A percentile compares a stretch with the other conserved stretches of the same genome.
phyloP scores from a whole-genome alignment of 305 asterid genomes.

The Salvia sclarea region DNA sequence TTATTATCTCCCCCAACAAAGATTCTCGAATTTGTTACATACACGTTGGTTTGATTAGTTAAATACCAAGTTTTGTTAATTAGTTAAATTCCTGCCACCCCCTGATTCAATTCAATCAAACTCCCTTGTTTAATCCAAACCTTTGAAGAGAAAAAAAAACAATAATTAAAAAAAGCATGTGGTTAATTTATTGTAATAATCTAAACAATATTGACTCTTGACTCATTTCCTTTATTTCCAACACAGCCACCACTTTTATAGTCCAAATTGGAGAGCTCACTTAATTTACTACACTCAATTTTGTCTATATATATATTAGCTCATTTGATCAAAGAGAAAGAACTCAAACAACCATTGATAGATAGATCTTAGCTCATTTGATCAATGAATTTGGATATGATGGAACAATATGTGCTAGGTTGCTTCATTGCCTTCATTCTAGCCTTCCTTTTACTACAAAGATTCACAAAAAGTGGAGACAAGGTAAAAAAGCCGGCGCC shows the following conservation, averaged over 20 bases:
- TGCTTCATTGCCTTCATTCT: slow-evolving; percentile 35
- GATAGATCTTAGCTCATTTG: not conserved
- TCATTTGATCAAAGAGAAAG: not conserved
- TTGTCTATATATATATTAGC: not conserved
- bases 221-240: slow-evolving; percentile 24
- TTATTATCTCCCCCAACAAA: not conserved
- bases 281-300: not conserved
- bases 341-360: not conserved
- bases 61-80: slow-evolving; percentile 31
- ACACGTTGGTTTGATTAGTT: slow-evolving; percentile 26
- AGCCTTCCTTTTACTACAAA: slow-evolving; percentile 32
- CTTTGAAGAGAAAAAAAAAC: slow-evolving; percentile 14
- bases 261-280: slow-evolving; percentile 40
- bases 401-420: slow-evolving; percentile 42
- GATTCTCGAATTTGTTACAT: slow-evolving; percentile 39
- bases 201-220: not conserved
- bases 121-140: slow-evolving; percentile 34
- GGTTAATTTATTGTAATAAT: not conserved
- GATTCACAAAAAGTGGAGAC: slow-evolving; percentile 20
- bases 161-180: not conserved
- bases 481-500: not conserved
- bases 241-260: slow-evolving; percentile 24
- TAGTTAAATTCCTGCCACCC: slow-evolving; percentile 27
- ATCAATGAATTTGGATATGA: slow-evolving; percentile 28
- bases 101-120: slow-evolving; percentile 7